These are phyloP conservation scores for Mollisia scopiformis DNA, from an alignment of 2,329 filamentous ascomycete genomes.

Conservation along the genomic window DNA sequence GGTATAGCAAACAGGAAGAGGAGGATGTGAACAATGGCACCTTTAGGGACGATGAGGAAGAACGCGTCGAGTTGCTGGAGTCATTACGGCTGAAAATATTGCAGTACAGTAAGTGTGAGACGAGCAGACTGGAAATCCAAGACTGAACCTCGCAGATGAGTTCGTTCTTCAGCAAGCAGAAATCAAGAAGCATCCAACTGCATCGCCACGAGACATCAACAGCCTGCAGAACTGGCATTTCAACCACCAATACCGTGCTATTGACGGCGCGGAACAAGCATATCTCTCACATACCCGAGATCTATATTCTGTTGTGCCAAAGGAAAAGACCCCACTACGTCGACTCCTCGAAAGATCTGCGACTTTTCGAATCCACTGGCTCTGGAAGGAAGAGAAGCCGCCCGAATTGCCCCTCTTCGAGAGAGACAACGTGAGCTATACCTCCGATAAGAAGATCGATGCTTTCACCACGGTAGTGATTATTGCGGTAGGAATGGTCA, in stretches of 20 bases:
- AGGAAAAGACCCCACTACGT: slow-evolving; percentile 21
- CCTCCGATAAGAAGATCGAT: slow-evolving; percentile 27
- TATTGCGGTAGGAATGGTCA: slow-evolving; percentile 28
- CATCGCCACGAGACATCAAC: slow-evolving; percentile 28
- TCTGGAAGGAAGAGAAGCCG: slow-evolving; percentile 15
- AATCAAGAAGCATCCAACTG: slow-evolving; percentile 20
- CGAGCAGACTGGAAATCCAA: not conserved
- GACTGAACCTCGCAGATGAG: slow-evolving; percentile 21
- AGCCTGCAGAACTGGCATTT: slow-evolving; percentile 20
- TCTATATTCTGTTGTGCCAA: slow-evolving; percentile 28
- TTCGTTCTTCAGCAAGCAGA: slow-evolving; percentile 32
- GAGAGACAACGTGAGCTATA: slow-evolving; percentile 10
- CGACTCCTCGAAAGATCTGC: slow-evolving; percentile 23
- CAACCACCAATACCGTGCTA: slow-evolving; percentile 18
- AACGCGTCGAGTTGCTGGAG: slow-evolving; percentile 22
- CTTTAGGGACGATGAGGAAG: slow-evolving; percentile 30
- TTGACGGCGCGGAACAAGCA: slow-evolving; percentile 18
- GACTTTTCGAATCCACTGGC: slow-evolving; percentile 7
- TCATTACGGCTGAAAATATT: slow-evolving; percentile 21
- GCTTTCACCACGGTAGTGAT: slow-evolving; percentile 30
- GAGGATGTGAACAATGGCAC: slow-evolving; percentile 34
- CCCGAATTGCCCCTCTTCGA: slow-evolving; percentile 18
- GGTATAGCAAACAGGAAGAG: slow-evolving; percentile 21
- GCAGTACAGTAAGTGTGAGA: slow-evolving; percentile 32
- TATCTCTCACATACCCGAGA: slow-evolving; percentile 22